Evolutionary conservation across 805 yeast genomes (phyloP).

Genomic region (Wickerhamiella australiensis): DNA sequence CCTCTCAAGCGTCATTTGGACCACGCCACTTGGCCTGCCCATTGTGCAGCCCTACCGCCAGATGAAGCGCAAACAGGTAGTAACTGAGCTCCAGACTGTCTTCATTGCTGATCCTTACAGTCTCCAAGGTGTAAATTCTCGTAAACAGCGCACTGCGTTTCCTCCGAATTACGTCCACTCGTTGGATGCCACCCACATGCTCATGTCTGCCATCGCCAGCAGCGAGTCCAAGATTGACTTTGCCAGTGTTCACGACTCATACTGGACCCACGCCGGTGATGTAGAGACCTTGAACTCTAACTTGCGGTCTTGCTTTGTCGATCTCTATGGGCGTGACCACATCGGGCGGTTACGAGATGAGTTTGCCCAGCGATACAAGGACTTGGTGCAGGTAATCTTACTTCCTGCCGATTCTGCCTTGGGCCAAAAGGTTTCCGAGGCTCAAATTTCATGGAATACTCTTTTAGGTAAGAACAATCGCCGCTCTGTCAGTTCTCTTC

Average conservation of each 20-base stretch:
- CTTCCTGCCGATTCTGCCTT: constrained; percentile 43
- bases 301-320: constrained; percentile 68
- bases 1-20: constrained; percentile 91
- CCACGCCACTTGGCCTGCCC: constrained; percentile 89
- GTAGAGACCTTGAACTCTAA: constrained; percentile 56
- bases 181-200: constrained; percentile 93
- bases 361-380: constrained; percentile 66
- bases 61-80: constrained; percentile 47
- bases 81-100: constrained; percentile 82
- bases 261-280: constrained; percentile 93
- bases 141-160: constrained; percentile 85
- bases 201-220: constrained; percentile 73
- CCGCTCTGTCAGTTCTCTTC: constrained; percentile 32
- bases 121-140: constrained; percentile 66
- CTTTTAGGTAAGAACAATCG: constrained; percentile 22
- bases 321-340: constrained; percentile 61
- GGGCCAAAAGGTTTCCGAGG: constrained; percentile 38
- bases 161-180: constrained; percentile 96
- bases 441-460: constrained; percentile 17
- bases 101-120: constrained; percentile 79
- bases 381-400: constrained; percentile 48
- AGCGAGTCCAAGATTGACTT: constrained; percentile 52
- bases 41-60: constrained; percentile 94
- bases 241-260: constrained; percentile 95
- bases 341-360: constrained; percentile 61